Conservation (phyloP, 2,329 filamentous ascomycete species). For the Rhynchosporium secalis region DNA sequence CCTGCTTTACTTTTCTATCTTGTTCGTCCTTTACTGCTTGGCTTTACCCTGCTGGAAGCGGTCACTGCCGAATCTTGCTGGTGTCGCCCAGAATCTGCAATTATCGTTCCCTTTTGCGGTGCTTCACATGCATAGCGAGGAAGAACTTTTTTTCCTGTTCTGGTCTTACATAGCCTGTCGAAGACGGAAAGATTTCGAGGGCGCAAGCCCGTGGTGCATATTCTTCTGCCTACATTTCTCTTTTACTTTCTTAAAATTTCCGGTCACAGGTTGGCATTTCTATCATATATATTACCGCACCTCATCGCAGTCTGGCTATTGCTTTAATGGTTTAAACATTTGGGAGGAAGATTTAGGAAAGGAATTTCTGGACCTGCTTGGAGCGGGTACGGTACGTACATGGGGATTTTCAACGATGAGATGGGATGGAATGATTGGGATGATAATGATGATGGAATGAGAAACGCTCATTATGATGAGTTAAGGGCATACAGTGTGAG, state of each 20-base stretch:
- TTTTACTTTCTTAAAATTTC: background rate
- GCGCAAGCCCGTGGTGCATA: slow-evolving; percentile 10
- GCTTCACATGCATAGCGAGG: slow-evolving; percentile 7
- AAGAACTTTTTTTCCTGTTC: background rate
- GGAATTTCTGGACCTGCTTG: background rate
- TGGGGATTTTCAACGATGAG: slow-evolving; percentile 3
- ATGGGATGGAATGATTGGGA: background rate
- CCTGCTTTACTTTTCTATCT: background rate
- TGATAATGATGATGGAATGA: slow-evolving; percentile 7
- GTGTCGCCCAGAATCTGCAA: background rate
- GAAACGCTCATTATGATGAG: background rate
- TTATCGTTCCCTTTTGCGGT: background rate
- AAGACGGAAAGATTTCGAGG: slow-evolving; percentile 16
- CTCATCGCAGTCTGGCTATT: slow-evolving; percentile 14
- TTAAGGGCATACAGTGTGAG: background rate
- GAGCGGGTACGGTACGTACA: background rate
- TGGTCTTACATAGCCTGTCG: slow-evolving; percentile 2
- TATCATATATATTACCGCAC: background rate
- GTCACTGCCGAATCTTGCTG: background rate
- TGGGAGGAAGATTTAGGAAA: slow-evolving; percentile 9
- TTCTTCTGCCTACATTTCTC: slow-evolving; percentile 3
- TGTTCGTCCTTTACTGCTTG: background rate
- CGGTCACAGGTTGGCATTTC: slow-evolving; percentile 12
- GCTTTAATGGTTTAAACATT: slow-evolving; percentile 16
- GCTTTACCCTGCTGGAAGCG: background rate